phyloP scores from a whole-genome alignment of 2,329 filamentous ascomycete species.

The Talaromyces piceae region DNA sequence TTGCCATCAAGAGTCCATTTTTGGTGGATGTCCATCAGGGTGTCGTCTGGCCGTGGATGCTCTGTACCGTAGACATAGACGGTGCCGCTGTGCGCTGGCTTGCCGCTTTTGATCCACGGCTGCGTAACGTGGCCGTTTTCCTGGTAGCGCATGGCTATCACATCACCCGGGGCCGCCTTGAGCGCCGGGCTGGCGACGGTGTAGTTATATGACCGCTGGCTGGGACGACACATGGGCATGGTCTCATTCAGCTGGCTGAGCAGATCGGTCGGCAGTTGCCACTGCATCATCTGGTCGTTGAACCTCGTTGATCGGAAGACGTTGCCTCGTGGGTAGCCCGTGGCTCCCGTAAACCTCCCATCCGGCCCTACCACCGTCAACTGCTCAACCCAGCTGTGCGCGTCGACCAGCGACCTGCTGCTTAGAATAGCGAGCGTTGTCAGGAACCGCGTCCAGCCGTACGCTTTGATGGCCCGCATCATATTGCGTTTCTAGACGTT shows the following conservation, averaged over 20 bases:
- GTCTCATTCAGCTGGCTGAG: conserved; percentile 40
- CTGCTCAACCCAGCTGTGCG: conserved; percentile 79
- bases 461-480: conserved; percentile 10
- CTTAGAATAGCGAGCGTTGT: conserved; percentile 16
- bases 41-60: conserved; percentile 52
- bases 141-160: conserved; percentile 59
- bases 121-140: conserved; percentile 71
- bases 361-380: conserved; percentile 63
- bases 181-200: conserved; percentile 56
- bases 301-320: conserved; percentile 52
- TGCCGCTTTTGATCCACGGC: conserved; percentile 49
- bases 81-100: conserved; percentile 60
- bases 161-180: conserved; percentile 51
- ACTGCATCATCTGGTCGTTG: conserved; percentile 52
- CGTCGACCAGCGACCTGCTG: conserved; percentile 28
- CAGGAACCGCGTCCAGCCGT: conserved; percentile 9
- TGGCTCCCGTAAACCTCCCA: conserved; percentile 62
- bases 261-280: conserved; percentile 54
- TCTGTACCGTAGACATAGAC: conserved; percentile 67
- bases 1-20: conserved; percentile 72
- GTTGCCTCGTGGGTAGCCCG: conserved; percentile 70
- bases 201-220: conserved; percentile 55
- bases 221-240: conserved; percentile 56
- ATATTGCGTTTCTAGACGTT: too few species aligned
- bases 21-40: conserved; percentile 57